Evolutionary conservation across 164 flowering plant genomes (phyloP), one percentile per base, ranked within the genome.

Genomic region (Berberis thunbergii): DNA sequence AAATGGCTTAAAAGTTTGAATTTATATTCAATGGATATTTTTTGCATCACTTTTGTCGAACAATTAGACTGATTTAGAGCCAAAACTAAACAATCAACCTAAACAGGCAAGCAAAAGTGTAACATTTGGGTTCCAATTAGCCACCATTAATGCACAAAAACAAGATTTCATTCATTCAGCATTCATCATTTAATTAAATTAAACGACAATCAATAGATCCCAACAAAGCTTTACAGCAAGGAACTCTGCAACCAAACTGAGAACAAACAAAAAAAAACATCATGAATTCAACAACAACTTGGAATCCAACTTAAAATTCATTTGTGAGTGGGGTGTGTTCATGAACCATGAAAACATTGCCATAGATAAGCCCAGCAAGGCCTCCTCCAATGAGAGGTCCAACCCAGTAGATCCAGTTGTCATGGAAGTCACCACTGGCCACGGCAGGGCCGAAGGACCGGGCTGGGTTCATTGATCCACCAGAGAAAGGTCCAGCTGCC

Each of bases 381-480:
- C 89, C 96, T 49, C 96, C 91, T 2, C 96, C 97, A 45, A 86
- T 54, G 11, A 91, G 84, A 2, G 96, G 97, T 0, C 96, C 97
- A 41, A 88, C 88, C 96, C 94, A 91, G 76, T 91, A 88, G 74
- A 91, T 74, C 97, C 96, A 91, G 82, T 74, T 73, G 58, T 58
- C 84, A 2, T 49, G 26, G 79, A 81, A 91, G 79, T 87, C 80
- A 0, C 97, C 91, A 54, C 85, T 79, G 38, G 72, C 96, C 0
- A 91, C 89, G 0, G 96, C 97, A 0, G 97, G 97, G 4, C 98
- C 98, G 49, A 89, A 89, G 1, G 95, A 87, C 0, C 96, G 85
- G 46, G 98, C 98, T 1, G 98, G 96, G 86, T 91, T 91, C 98
- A 89, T 92, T 39, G 98, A 91, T 12, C 95, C 96, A 42, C 98